Base-by-base conservation (phyloP, 2,329 filamentous ascomycete genomes). In the Alternaria atra region DNA sequence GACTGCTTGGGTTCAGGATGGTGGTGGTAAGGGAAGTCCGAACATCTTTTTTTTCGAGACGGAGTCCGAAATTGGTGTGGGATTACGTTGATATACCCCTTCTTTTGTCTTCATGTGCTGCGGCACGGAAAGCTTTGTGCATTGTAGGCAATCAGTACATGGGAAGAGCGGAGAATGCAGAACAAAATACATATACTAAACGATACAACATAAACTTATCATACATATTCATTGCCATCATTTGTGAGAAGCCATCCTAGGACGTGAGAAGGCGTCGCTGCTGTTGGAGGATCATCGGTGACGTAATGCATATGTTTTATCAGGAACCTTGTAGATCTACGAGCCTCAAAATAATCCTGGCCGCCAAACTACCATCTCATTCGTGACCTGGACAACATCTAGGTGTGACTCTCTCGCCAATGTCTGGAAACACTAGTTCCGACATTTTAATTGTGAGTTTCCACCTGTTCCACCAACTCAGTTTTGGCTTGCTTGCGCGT, bases 361-460 rank as follows among this genome's bases (percentile, higher is more conserved):
- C n/a, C 20, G 20, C 20, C 20, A 20, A 20, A 20, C 20, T 20
- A 20, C 20, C 20, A 2, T 20, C 20, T 20, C 20, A 20, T 20
- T 20, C 20, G 20, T 20, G 20, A 20, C 20, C 20, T 20, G 20
- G 20, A 20, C 20, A 20, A 2, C 20, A 20, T 20, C 20, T 20
- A 20, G 20, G 20, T 20, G 20, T 20, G 20, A 20, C 20, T 20
- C 20, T 20, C 20, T 27, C 10, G 27, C n/a, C 13, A 25, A 78
- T 78, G 75, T 74, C 75, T 50, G 71, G 72, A 51, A 78, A 77
- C 42, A 85, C 82, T 23, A 85, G 84, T 69, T 81, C 81, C 6
- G 85, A 89, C 68, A 86, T 88, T 55, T 83, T 86, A 76, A 74
- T 87, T 59, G 86, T 87, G 77, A 76, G 84, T 81, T 5, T 42